Evolutionary conservation across 2,329 filamentous ascomycete species (phyloP), one percentile per base, ranked within the genome.

Genomic region (Exophiala sp.): DNA sequence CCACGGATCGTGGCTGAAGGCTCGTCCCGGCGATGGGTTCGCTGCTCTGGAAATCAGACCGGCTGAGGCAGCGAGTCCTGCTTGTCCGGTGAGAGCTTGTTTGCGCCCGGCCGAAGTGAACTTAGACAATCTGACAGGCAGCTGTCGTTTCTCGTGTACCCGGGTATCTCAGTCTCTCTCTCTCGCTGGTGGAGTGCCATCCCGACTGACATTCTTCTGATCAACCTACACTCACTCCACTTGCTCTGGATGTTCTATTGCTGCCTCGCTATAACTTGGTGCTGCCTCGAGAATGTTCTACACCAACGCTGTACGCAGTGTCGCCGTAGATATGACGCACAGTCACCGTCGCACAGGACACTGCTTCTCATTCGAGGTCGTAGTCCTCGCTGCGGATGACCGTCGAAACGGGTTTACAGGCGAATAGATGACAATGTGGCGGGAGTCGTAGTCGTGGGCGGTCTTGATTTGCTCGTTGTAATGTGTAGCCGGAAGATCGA

Each of bases 1-100:
- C 3, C 14, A 37, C 47, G 54, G 54, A 37, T 49, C 44, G 50
- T 39, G 54, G 54, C 54, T 49, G 40, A 22, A 42, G 52, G 52
- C 52, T 52, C 52, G 50, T 53, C 37, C 54, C 54, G 54, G 48
- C n/a, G 30, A 23, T 13, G 13, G 46, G 43, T 21, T 42, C 35
- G 30, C 29, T 41, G 34, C 30, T 29, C 35, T 30, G 39, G 38
- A 43, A n/a, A n/a, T n/a, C n/a, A n/a, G 19, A 32, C 5, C 11
- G 3, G 16, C 41, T 53, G 51, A 43, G 27, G 30, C 43, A 39
- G 41, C 29, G 38, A 43, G 37, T 30, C 14, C 23, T 46, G n/a
- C 30, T 46, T 37, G 7, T 19, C 14, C 8, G 14, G 34, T 19
- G 35, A 32, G 38, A 29, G 9, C 34, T 29, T 40, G 16, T 42